Evolutionary conservation across 306 rosid species (phyloP), one percentile per base, ranked within the genome.

Genomic region (Prunus campanulata): DNA sequence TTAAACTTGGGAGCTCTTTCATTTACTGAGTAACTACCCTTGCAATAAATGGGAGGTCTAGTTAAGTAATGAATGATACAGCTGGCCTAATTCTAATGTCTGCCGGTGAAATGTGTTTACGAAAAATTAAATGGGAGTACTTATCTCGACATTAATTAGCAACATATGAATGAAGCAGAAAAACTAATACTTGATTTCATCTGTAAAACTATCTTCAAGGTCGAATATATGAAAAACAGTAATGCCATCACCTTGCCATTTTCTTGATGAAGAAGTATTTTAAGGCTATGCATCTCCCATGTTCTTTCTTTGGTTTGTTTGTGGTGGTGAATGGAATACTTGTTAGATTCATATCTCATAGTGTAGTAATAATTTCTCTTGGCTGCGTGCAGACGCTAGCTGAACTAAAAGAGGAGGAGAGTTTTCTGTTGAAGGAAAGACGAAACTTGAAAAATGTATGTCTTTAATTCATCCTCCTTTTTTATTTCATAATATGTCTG

Each of bases 351-450:
- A 1, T 30, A 22, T 62, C 4, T 35, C 71, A 16, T n/a, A 7
- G 60, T n/a, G 25, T 30, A 29, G 20, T 64, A 24, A 2, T 42
- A 47, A 71, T 32, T 8, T 44, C 3, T n/a, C 68, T 35, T 63
- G 87, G 79, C 72, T 78, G 62, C 3, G 11, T 61, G 74, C 96
- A 95, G 98, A 90, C 97, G 22, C 75, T 92, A 55, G 84, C 91
- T 68, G 96, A 92, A 76, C 90, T 95, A 71, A 89, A 71, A 84
- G 98, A 92, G 78, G 97, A 89, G 87, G 97, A 92, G 83, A 84
- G 63, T 85, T 51, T 83, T 18, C 87, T 92, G 62, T 79, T 90
- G 77, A 84, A 82, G 83, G 98, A 95, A 82, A 89, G 88, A 72
- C 86, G 63, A 82, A 78, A 69, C 70, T 86, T 92, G 93, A 85